Evolutionary conservation across 495 filamentous ascomycete species (phyloP).

Genomic region (Parathielavia appendiculata): DNA sequence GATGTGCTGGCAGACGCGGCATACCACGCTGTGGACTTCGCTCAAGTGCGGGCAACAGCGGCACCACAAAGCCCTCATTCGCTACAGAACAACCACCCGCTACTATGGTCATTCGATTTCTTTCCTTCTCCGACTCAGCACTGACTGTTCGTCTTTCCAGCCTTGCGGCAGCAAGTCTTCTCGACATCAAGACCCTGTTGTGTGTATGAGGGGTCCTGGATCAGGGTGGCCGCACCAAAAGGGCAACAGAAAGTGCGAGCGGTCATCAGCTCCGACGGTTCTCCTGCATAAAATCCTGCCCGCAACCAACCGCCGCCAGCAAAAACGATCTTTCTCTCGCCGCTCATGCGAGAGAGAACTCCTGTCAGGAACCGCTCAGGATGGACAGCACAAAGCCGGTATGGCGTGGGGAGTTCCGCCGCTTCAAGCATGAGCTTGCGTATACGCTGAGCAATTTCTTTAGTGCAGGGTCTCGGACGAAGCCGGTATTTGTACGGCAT

Average conservation of each 20-base stretch:
- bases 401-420: constrained; percentile 7
- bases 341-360: background rate
- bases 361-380: background rate
- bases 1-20: constrained; percentile 1
- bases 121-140: too few relatives aligned
- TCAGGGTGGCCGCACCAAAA: too few relatives aligned
- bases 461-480: background rate
- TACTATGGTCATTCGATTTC: too few relatives aligned
- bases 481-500: background rate
- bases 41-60: background rate
- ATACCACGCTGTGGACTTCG: too few relatives aligned
- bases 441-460: background rate
- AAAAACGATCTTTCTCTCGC: background rate
- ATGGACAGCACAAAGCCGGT: background rate
- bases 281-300: background rate
- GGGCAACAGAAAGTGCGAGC: too few relatives aligned
- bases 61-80: background rate
- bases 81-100: too few relatives aligned
- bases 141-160: too few relatives aligned
- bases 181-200: too few relatives aligned
- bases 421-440: background rate
- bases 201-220: too few relatives aligned
- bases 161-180: too few relatives aligned
- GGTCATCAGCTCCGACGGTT: too few relatives aligned
- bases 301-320: background rate